Evolutionary conservation across 2,329 filamentous ascomycete species (phyloP), one percentile per base, ranked within the genome.

Genomic region (Colletotrichum destructivum): DNA sequence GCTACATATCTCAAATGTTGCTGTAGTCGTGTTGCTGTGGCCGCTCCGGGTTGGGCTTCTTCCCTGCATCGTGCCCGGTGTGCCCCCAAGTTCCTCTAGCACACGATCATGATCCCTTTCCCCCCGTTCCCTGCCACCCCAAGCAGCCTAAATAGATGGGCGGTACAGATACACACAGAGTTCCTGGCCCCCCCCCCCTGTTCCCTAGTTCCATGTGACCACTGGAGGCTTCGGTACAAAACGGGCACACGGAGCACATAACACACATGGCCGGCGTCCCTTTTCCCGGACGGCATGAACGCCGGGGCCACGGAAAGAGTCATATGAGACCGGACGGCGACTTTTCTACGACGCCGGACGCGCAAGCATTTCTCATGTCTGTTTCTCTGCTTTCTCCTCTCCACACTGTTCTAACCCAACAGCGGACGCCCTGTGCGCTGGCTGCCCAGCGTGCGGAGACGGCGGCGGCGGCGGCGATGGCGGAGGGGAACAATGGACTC

Each of bases 271-370:
- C 31, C 49, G 57, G 35, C 57, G 21, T 9, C 26, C 38, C 21
- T 55, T 55, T 21, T 55, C 21, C 59, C 57, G 42, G 68, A 31
- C 59, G 57, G 59, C 57, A 59, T 68, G 52, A 63, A 60, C 42
- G 54, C 52, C 54, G 59, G 59, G 59, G 38, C 57, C 23, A 62
- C 64, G 65, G 59, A 40, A 55, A 59, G 46, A 40, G 52, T 71
- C 69, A 69, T 65, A 62, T 69, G 69, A 71, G 64, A 69, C 64
- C 69, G 59, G 69, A 69, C 64, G 46, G 59, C 23, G 44, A 69
- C 57, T 69, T 68, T 31, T 57, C 46, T 26, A 68, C 31, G 15
- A 63, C 57, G 46, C 26, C 18, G 47, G 64, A 69, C 69, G 65
- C 69, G 64, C 69, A 71, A 71, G 68, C 65, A 35, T 9, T 38